Base-by-base conservation (phyloP, 208 protist genomes). In the Leishmania braziliensis region DNA sequence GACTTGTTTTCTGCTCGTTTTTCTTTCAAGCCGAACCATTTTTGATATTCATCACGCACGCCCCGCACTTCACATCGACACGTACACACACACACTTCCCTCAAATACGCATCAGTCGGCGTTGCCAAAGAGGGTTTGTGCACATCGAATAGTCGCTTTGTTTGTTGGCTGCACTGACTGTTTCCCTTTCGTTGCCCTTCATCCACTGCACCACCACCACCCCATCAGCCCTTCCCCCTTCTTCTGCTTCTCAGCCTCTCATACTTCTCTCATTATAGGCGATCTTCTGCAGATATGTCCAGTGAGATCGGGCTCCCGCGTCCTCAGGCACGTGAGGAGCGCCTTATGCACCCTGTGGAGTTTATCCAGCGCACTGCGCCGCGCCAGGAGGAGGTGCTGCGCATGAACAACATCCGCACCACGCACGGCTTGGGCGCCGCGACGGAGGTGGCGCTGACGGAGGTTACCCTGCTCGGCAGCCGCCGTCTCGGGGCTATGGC, bases 291-390 rank as follows among this genome's bases (percentile, higher is more conserved):
- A 43, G 20, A 58, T 58, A 81, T 85, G 79, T 77, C 78, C 46
- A 82, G 80, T 71, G 93, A 98, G 48, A 80, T 98, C 50, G 54
- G 80, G 26, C 90, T 98, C 33, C 81, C 88, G 6, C 78, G 84
- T 46, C 87, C 86, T 2, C 78, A 83, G 43, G 83, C 87, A 51
- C 78, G 74, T 58, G 93, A 95, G 84, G 89, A 93, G 84, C 78
- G 82, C 16, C 63, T 95, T 26, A 92, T 98, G 80, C 95, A 98
- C 84, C 95, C 95, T 0, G 92, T 91, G 56, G 95, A 98, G 85
- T 94, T 92, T 75, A 98, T 98, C 68, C 93, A 98, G 73, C 89
- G 88, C 48, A 92, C 78, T 58, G 74, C 88, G 29, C 83, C 90
- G 9, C 84, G 88, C 56, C 88, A 93, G 65, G 95, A 95, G 65